A percentile compares a stretch with the other conserved stretches of the same genome.
phyloP scores from a whole-genome alignment of 2,329 filamentous ascomycete species.

The Coniochaeta sp. region DNA sequence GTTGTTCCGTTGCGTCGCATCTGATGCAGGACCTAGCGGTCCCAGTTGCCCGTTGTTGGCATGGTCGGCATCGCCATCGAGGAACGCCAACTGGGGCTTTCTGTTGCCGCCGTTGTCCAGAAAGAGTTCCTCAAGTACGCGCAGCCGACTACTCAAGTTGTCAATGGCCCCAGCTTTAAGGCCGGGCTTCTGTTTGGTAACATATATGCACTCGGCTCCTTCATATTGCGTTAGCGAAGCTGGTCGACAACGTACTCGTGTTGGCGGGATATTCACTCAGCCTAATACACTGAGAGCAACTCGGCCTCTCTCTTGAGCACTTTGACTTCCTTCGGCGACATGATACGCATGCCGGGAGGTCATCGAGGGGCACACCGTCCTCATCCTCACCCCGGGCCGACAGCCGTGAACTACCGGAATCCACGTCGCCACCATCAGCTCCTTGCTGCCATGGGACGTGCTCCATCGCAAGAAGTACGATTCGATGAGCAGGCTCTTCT shows the following conservation, averaged over 20 bases:
- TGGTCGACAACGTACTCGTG: no score
- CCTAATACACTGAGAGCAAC: conserved; percentile 9
- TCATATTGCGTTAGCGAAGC: neutral
- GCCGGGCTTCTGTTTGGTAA: conserved; percentile 11
- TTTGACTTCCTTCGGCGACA: conserved; percentile 12
- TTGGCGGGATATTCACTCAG: neutral
- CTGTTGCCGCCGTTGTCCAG: conserved; percentile 2
- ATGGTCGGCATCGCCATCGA: conserved; percentile 9
- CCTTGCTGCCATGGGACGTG: neutral
- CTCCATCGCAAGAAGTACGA: neutral
- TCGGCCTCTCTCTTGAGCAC: conserved; percentile 11
- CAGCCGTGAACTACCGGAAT: neutral
- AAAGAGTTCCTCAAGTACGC: conserved; percentile 7
- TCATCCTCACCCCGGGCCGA: conserved; percentile 5
- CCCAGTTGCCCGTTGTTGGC: neutral
- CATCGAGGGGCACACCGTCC: conserved; percentile 3
- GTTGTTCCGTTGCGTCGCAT: neutral
- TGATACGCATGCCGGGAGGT: conserved; percentile 5
- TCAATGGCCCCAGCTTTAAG: conserved; percentile 12
- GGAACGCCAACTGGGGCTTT: conserved; percentile 5
- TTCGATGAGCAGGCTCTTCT: no score
- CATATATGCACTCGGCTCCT: conserved; percentile 7
- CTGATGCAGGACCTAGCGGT: neutral
- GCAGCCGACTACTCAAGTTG: conserved; percentile 10
- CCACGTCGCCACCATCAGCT: neutral